Evolutionary conservation across 1,284 basidiomycete genomes (phyloP), one percentile per base, ranked within the genome.

Genomic region (Leccinum laetum): DNA sequence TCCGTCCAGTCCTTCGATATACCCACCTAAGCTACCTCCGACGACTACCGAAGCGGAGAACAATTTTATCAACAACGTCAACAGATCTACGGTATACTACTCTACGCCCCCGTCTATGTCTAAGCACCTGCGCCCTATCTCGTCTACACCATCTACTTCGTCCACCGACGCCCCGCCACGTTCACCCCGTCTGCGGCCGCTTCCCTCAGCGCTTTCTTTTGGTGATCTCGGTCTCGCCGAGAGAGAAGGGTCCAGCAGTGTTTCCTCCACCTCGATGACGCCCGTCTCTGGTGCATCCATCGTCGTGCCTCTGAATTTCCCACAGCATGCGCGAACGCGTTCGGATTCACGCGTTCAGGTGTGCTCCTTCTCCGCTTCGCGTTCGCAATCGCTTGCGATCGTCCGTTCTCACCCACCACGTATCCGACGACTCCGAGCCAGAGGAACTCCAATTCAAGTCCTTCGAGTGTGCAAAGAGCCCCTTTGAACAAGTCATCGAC

Each of bases 341-440:
- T 52, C 46, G 24, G 39, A 61, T 2, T n/a, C 49, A 7, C 32
- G n/a, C 35, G 44, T 32, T 10, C 55, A 26, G 16, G 44, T 52
- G 46, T 55, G 49, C 49, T 52, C 49, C 49, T 52, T 52, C 49
- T 52, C 49, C 49, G 49, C 49, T 52, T 24, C 49, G 49, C 13
- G 13, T 24, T 24, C 49, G 49, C 49, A 13, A 52, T 52, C 49
- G 49, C 49, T 21, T 21, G 21, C 13, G 21, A 21, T 21, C 49
- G 49, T 88, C 88, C 13, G 70, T 79, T 14, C 79, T 79, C 63
- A 69, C 75, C 18, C 80, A 53, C 52, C 21, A 82, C 56, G 84
- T 89, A 24, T 89, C 89, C 14, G 88, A 88, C 69, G 88, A 88
- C 69, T 89, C 89, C 0, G 89, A 91, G 69, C 84, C 77, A 2